A percentile compares a stretch with the other conserved stretches of the same genome.
Conservation (phyloP, 164 flowering plant genomes). For the Vitis riparia region DNA sequence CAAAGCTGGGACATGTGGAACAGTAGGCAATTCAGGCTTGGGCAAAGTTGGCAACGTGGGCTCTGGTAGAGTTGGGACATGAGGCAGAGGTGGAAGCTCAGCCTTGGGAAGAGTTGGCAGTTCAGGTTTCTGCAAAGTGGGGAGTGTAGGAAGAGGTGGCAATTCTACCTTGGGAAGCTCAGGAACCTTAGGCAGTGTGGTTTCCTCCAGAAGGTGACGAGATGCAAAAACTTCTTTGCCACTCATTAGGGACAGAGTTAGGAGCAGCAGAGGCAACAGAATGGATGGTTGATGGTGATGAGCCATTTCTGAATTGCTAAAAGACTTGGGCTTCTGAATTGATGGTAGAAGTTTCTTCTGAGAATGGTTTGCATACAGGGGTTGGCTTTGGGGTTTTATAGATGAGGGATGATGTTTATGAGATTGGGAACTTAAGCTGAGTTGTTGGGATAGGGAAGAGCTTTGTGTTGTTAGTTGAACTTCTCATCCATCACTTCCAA, state of each 20-base stretch:
- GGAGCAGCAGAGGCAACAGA: background rate
- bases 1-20: too few species aligned
- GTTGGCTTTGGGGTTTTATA: too few species aligned
- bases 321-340: too few species aligned
- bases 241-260: conserved; percentile 2
- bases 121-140: conserved; percentile 2
- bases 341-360: too few species aligned
- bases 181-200: conserved; percentile 2
- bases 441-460: too few species aligned
- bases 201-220: conserved; percentile 13
- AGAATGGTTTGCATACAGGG: too few species aligned
- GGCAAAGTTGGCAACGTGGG: background rate
- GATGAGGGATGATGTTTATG: too few species aligned
- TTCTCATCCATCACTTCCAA: too few species aligned
- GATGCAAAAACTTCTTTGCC: background rate
- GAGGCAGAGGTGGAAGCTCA: background rate
- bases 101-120: conserved; percentile 2
- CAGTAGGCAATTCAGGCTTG: too few species aligned
- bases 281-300: background rate
- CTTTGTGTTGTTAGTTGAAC: too few species aligned
- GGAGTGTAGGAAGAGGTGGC: background rate
- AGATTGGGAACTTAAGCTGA: too few species aligned
- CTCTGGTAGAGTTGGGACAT: background rate
- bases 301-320: too few species aligned
- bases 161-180: background rate